A percentile compares a stretch with the other conserved stretches of the same genome.
Evolutionary conservation across 2,329 filamentous ascomycete species (phyloP).

Genomic region (Aspergillus clavatus): DNA sequence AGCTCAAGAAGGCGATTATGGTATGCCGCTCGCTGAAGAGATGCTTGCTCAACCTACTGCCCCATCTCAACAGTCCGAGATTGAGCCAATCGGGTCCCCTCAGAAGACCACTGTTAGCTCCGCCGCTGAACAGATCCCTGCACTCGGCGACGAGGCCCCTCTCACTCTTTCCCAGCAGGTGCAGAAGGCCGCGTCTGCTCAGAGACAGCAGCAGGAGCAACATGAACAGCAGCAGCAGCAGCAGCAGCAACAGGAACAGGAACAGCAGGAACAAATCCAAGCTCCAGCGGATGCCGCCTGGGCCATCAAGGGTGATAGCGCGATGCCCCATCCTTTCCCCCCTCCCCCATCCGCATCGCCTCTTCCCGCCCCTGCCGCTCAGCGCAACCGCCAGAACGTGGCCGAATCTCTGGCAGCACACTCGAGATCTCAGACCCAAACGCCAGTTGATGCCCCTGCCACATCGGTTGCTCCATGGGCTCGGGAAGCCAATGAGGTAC

Average conservation of each 20-base stretch:
- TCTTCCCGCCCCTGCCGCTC: constrained; percentile 81
- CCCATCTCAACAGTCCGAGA: constrained; percentile 25
- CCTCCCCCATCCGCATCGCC: constrained; percentile 72
- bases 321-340: constrained; percentile 65
- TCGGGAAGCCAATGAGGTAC: constrained; percentile 67
- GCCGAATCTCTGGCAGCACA: constrained; percentile 66
- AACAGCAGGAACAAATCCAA: constrained; percentile 34
- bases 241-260: constrained; percentile 28
- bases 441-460: constrained; percentile 61
- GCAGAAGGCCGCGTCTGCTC: constrained; percentile 60
- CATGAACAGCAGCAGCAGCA: constrained; percentile 26
- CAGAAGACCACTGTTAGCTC: constrained; percentile 23
- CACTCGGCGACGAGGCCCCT: constrained; percentile 42
- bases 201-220: constrained; percentile 32
- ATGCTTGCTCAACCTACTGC: constrained; percentile 39
- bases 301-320: constrained; percentile 56
- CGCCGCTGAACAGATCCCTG: constrained; percentile 11
- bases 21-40: constrained; percentile 36
- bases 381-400: constrained; percentile 76
- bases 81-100: constrained; percentile 13
- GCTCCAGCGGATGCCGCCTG: constrained; percentile 50
- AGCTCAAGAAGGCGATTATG: constrained; percentile 60
- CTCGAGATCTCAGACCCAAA: constrained; percentile 70
- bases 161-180: constrained; percentile 80
- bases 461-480: constrained; percentile 91